Conservation (phyloP, 2,329 filamentous ascomycete species). For the Hypoxylon sp. region DNA sequence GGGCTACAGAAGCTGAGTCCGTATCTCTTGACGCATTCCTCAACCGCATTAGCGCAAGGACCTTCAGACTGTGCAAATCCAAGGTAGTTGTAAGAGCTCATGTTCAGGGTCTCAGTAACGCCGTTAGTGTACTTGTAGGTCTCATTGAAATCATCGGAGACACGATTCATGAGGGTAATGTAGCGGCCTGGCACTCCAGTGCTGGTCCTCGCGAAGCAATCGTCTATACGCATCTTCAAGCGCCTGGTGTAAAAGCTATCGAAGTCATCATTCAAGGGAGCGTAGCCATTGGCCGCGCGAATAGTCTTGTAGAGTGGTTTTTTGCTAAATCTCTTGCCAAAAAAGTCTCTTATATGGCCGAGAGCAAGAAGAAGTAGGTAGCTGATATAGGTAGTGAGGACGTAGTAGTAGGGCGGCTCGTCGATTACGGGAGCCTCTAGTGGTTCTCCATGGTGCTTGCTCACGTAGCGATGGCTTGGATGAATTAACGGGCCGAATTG, state of each 20-base stretch:
- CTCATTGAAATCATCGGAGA: slow-evolving; percentile 90
- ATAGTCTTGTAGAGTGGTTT: slow-evolving; percentile 85
- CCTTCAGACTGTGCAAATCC: slow-evolving; percentile 98
- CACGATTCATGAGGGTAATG: slow-evolving; percentile 92
- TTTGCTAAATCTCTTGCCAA: slow-evolving; percentile 93
- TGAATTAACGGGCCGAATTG: slow-evolving; percentile 91
- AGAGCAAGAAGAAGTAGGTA: slow-evolving; percentile 96
- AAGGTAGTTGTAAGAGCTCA: slow-evolving; percentile 99
- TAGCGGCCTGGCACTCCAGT: slow-evolving; percentile 94
- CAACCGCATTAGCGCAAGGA: slow-evolving; percentile 92
- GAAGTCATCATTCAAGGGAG: slow-evolving; percentile 96
- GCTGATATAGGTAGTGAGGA: slow-evolving; percentile 98
- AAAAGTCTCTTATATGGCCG: slow-evolving; percentile 96
- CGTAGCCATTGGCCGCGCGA: slow-evolving; percentile 87
- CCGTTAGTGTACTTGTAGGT: slow-evolving; percentile 91
- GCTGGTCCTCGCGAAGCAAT: slow-evolving; percentile 93
- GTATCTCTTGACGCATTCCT: slow-evolving; percentile 86
- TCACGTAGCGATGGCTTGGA: slow-evolving; percentile 87
- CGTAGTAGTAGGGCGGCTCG: slow-evolving; percentile 95
- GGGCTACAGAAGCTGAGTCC: slow-evolving; percentile 87
- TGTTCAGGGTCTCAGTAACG: slow-evolving; percentile 93
- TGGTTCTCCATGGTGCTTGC: slow-evolving; percentile 84
- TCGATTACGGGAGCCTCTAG: slow-evolving; percentile 90
- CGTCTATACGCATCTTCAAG: slow-evolving; percentile 93
- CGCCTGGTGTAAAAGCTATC: slow-evolving; percentile 98